A percentile compares a stretch with the other conserved stretches of the same genome.
Conservation (phyloP, 108 stramenopile genomes). For the Schizochytrium sp. region DNA sequence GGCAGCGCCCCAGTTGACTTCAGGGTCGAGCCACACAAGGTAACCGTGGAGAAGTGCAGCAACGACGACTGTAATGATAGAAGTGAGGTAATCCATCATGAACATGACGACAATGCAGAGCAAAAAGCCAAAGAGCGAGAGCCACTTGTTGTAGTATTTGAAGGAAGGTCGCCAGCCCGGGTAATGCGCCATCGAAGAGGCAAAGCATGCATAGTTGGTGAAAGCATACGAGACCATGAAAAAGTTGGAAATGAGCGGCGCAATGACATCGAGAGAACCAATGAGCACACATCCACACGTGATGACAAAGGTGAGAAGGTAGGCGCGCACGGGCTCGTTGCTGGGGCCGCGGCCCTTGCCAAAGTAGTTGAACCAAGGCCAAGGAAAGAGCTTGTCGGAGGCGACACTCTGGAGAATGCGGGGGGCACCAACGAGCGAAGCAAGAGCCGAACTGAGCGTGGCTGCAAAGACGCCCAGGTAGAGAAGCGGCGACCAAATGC, state of each 20-base stretch:
- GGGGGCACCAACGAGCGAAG: slow-evolving; percentile 58
- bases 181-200: slow-evolving; percentile 50
- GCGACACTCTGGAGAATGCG: slow-evolving; percentile 59
- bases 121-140: slow-evolving; percentile 53
- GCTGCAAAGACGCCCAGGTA: slow-evolving; percentile 60
- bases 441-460: slow-evolving; percentile 56
- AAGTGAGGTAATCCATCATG: slow-evolving; percentile 35
- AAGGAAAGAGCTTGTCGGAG: slow-evolving; percentile 49
- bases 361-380: slow-evolving; percentile 7
- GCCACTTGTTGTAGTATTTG: slow-evolving; percentile 63
- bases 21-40: slow-evolving; percentile 25
- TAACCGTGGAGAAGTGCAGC: slow-evolving; percentile 43
- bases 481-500: slow-evolving; percentile 60
- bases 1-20: slow-evolving; percentile 20
- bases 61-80: slow-evolving; percentile 37
- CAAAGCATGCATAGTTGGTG: slow-evolving; percentile 61
- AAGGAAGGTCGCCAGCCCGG: slow-evolving; percentile 71
- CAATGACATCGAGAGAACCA: slow-evolving; percentile 64
- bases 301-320: slow-evolving; percentile 26
- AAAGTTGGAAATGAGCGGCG: slow-evolving; percentile 64
- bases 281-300: slow-evolving; percentile 33
- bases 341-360: neutral
- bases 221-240: slow-evolving; percentile 68
- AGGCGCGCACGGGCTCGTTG: slow-evolving; percentile 34
- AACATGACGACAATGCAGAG: slow-evolving; percentile 63